A percentile compares a stretch with the other conserved stretches of the same genome.
These are phyloP conservation scores for Holtermannia corniformis DNA, from an alignment of 768 basidiomycete species.

Conservation along the genomic window DNA sequence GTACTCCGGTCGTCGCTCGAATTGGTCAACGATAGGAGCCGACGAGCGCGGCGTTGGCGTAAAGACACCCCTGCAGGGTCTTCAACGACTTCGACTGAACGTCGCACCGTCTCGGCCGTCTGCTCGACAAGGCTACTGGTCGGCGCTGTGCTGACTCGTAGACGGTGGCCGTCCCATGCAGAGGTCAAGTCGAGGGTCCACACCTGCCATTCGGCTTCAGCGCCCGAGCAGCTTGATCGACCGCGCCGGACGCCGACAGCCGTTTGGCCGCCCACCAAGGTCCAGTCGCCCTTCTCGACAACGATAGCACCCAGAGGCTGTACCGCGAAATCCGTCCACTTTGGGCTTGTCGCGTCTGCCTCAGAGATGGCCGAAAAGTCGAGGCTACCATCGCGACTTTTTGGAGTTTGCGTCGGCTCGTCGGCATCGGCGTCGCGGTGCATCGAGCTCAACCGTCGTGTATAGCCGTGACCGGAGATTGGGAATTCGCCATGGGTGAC, in stretches of 20 bases:
- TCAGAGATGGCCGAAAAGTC: background rate
- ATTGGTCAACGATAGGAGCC: background rate
- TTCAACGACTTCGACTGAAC: background rate
- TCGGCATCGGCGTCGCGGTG: conserved; percentile 13
- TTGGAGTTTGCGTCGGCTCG: background rate
- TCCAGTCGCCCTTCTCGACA: background rate
- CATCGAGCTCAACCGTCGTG: conserved; percentile 16
- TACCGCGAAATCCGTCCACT: background rate
- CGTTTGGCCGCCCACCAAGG: background rate
- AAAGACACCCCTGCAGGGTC: background rate
- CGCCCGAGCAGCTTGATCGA: conserved; percentile 6
- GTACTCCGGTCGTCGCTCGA: conserved; percentile 9
- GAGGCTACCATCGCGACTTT: background rate
- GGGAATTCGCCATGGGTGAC: conserved; percentile 33
- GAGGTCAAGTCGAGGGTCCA: conserved; percentile 16
- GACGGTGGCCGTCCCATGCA: conserved; percentile 22
- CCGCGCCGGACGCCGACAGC: conserved; percentile 8
- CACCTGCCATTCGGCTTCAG: conserved; percentile 23
- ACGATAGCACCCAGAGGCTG: conserved; percentile 3
- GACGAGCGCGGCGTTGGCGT: background rate
- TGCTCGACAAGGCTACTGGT: conserved; percentile 1
- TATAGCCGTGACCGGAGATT: conserved; percentile 22
- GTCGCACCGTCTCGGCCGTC: conserved; percentile 2
- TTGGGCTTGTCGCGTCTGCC: background rate
- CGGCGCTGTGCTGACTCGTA: conserved; percentile 8